phyloP scores from a whole-genome alignment of 208 protist genomes.

The Tritrichomonas foetus region DNA sequence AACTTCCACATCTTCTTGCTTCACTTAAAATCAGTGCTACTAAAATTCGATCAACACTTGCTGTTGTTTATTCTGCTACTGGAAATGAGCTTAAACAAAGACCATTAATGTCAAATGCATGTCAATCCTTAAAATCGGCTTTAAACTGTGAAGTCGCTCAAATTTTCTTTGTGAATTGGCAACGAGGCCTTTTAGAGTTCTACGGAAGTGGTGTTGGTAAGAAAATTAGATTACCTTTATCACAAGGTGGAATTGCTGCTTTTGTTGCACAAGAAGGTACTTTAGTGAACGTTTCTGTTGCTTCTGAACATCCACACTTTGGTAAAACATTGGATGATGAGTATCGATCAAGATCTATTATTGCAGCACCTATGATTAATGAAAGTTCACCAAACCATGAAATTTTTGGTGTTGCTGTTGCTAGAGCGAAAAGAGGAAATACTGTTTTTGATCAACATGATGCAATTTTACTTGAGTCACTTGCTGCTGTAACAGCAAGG shows the following conservation, averaged over 20 bases:
- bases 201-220: not conserved
- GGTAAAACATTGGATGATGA: not conserved
- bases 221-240: not conserved
- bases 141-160: constrained; percentile 33
- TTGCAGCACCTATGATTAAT: constrained; percentile 37
- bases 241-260: constrained; percentile 10
- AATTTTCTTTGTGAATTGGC: constrained; percentile 30
- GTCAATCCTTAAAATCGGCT: constrained; percentile 23
- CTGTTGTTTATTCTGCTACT: not conserved
- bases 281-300: not conserved
- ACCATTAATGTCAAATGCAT: constrained; percentile 31
- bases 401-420: constrained; percentile 12
- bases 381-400: constrained; percentile 30
- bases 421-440: not conserved
- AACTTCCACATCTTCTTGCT: not conserved
- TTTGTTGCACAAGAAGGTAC: constrained; percentile 7
- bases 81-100: not conserved
- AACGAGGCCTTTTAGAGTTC: not conserved
- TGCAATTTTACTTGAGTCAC: not conserved
- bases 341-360: not conserved
- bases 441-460: not conserved
- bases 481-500: not conserved
- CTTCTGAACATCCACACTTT: constrained; percentile 22
- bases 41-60: not conserved
- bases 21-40: not conserved